Conservation (phyloP, 352 stramenopile genomes). For the Globisporangium canariense region DNA sequence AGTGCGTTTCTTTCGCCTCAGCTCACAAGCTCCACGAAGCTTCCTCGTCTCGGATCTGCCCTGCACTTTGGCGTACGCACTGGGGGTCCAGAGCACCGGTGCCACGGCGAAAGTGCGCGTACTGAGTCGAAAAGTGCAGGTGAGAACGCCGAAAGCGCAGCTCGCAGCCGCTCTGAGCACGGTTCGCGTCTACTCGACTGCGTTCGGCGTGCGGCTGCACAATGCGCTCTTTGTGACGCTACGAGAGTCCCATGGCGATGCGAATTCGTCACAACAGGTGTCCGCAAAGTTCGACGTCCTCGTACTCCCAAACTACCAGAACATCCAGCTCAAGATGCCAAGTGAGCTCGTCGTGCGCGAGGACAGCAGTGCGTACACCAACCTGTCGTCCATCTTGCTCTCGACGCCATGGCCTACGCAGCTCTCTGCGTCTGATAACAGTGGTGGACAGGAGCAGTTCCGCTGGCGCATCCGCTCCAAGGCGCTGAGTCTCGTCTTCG, state of each 20-base stretch:
- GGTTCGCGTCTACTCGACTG: constrained; percentile 12
- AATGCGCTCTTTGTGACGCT: constrained; percentile 5
- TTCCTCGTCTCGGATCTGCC: constrained; percentile 12
- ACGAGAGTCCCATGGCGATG: not conserved
- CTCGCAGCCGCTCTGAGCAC: not conserved
- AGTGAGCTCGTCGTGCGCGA: constrained; percentile 10
- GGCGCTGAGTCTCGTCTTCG: constrained; percentile 8
- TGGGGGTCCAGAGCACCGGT: constrained; percentile 2
- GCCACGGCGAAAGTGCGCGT: not conserved
- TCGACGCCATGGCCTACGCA: constrained; percentile 4
- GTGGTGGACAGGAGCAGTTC: constrained; percentile 7
- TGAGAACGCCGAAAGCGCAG: not conserved
- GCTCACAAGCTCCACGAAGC: not conserved
- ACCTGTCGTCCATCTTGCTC: constrained; percentile 5
- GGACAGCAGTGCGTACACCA: not conserved
- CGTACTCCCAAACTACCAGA: constrained; percentile 13
- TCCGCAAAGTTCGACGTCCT: constrained; percentile 5
- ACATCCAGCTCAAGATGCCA: constrained; percentile 1
- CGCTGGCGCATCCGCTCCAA: constrained; percentile 13
- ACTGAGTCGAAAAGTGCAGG: constrained; percentile 4
- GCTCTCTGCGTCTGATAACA: not conserved
- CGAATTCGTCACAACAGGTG: not conserved
- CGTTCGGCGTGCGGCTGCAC: constrained; percentile 5
- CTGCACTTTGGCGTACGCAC: constrained; percentile 9
- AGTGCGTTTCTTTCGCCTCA: constrained; percentile 16